Base-by-base conservation (phyloP, 495 filamentous ascomycete species). In the Xylaria bambusicola region DNA sequence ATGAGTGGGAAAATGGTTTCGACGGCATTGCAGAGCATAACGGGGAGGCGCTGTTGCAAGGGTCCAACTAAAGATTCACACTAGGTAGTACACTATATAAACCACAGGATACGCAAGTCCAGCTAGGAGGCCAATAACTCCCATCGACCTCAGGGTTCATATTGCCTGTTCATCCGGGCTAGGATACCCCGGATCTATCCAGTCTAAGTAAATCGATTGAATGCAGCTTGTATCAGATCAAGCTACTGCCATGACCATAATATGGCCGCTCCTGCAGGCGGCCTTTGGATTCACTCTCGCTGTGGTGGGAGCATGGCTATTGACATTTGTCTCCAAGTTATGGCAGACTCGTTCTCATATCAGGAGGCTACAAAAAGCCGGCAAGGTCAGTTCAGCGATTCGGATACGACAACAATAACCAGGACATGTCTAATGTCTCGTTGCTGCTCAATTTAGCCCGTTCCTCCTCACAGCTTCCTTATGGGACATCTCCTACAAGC, bases 401-500 rank as follows among this genome's bases (percentile, higher is more conserved):
- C 7, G 24, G 31, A 31, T 7, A 44, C 26, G 9, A 33, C 17
- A 15, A 15, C 23, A 12, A 15, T 6, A 6, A 18, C 9, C 29
- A 36, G 17, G 23, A 53, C 29, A 42, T 42, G 8, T 33, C 52
- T 54, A 6, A 54, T 36, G 6, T 54, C 38, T 12, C 40, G 29
- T 15, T 12, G 20, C 36, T 26, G 38, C 4, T 10, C 26, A n/a
- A n/a, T 26, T 21, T 6, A 71, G 69, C 69, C 69, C 7, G 61
- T 67, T 61, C 64, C 62, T 20, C 49, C 53, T n/a, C 65, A 71
- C 17, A 66, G 49, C 38, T 51, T 54, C 40, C 21, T 71, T 9
- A 52, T 69, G 6, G 69, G 69, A 18, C 69, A 71, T 60, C 64
- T 71, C 20, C 56, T 71, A 1, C 51, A 51, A 13, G 64, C 65